Evolutionary conservation across 1,284 basidiomycete genomes (phyloP), one percentile per base, ranked within the genome.

Genomic region (Trametes sp.): DNA sequence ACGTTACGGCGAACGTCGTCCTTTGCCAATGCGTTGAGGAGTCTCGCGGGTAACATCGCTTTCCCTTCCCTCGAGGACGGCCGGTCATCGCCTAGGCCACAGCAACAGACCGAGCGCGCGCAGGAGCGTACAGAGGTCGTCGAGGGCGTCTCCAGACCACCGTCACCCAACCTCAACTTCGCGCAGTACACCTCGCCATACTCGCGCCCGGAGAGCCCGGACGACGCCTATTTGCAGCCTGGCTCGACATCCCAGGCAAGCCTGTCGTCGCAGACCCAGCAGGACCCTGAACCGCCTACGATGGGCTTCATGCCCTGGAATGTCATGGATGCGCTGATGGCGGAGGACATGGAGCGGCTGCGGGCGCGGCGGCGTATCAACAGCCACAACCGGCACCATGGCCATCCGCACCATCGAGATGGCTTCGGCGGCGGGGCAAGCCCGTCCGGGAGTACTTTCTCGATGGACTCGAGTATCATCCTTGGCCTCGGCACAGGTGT

Each of bases 281-380:
- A 38, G 42, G 70, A 72, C 31, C 54, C 54, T 7, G 61, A 66
- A 23, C 68, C 65, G 35, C 69, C 76, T 7, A 75, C 80, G 0
- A 77, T 78, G 42, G 82, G 87, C 59, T 92, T 87, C 72, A 70
- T 82, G 24, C 87, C 93, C 0, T 89, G 85, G 13, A 84, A 92
- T 66, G 92, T 95, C 4, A 90, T 96, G 78, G 91, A 94, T 66
- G 92, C 93, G 0, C 79, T 96, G 23, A 92, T 94, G 73, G 93
- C 94, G 70, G 94, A 96, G 73, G 94, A 97, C 72, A 92, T 95
- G 90, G 92, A 95, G 66, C 84, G 94, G 9, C 72, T 96, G 38
- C 80, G 90, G 24, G 89, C 90, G 19, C 83, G 95, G 29, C 79
- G 93, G 55, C 80, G 86, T 52, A 69, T 74, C 23, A 61, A 57